Percentiles rank a stretch among this genome's conserved stretches.
Conservation (phyloP, 352 stramenopile genomes). For the Pythium rishiriense region DNA sequence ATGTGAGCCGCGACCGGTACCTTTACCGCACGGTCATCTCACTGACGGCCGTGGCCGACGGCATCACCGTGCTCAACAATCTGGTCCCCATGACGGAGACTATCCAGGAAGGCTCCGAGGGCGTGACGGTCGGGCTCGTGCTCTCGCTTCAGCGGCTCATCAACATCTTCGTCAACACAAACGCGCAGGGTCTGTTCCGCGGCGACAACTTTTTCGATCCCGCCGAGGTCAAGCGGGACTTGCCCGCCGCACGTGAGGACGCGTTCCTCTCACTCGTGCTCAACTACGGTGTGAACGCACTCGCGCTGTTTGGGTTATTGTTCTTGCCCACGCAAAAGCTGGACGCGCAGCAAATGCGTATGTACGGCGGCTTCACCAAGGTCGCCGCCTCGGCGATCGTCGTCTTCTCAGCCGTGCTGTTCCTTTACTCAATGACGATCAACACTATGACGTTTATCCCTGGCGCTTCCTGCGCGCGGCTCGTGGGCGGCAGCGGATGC, state of each 20-base stretch:
- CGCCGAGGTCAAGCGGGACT: constrained; percentile 20
- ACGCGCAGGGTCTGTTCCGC: constrained; percentile 41
- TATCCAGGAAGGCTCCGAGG: constrained; percentile 62
- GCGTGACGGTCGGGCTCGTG: constrained; percentile 55
- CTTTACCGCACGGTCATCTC: constrained; percentile 31
- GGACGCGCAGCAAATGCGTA: constrained; percentile 37
- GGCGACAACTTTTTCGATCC: constrained; percentile 47
- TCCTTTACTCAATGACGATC: constrained; percentile 30
- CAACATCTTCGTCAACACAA: constrained; percentile 57
- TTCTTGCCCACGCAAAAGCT: constrained; percentile 40
- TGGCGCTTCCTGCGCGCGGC: constrained; percentile 10
- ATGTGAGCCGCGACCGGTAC: constrained; percentile 26
- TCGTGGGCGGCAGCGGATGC: constrained; percentile 27
- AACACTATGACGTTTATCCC: constrained; percentile 35
- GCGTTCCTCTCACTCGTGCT: constrained; percentile 48
- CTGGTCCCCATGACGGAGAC: constrained; percentile 66
- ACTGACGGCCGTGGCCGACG: constrained; percentile 47
- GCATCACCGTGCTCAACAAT: constrained; percentile 43
- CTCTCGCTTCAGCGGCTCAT: constrained; percentile 54
- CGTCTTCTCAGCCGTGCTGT: constrained; percentile 15
- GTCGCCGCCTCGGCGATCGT: constrained; percentile 22
- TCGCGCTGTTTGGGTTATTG: constrained; percentile 47
- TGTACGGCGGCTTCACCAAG: constrained; percentile 40
- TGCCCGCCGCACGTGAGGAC: constrained; percentile 29
- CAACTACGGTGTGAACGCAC: constrained; percentile 48